Evolutionary conservation across 169 alveolate genomes (phyloP).

Genomic region (Amoebophrya sp.): DNA sequence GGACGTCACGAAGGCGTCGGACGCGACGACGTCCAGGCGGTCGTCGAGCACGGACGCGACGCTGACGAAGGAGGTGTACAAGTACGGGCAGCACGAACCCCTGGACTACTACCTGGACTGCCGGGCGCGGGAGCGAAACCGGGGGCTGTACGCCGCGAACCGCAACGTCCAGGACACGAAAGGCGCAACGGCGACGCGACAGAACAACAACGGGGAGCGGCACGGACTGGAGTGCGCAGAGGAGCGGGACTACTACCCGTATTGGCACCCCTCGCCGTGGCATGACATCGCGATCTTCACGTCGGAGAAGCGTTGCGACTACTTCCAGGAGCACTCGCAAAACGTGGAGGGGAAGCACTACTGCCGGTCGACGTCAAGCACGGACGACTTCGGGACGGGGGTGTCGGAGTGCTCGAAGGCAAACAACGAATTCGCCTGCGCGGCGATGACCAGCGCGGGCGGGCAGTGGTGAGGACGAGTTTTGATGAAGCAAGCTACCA

Average conservation of each 20-base stretch:
- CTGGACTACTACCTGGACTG: neutral
- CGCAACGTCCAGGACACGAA: constrained; percentile 8
- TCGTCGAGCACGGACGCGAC: no score
- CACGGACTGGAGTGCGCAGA: constrained; percentile 30
- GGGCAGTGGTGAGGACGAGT: no score
- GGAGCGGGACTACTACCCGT: constrained; percentile 29
- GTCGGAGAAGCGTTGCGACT: constrained; percentile 18
- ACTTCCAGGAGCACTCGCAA: constrained; percentile 15
- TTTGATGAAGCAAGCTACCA: no score
- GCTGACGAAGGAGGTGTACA: constrained; percentile 13
- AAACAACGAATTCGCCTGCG: neutral
- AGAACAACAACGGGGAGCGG: constrained; percentile 26
- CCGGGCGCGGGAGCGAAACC: constrained; percentile 20
- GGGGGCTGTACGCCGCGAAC: constrained; percentile 18
- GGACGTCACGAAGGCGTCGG: no score
- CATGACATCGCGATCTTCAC: constrained; percentile 27
- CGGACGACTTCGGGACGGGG: neutral
- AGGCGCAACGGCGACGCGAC: constrained; percentile 25
- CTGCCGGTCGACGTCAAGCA: neutral
- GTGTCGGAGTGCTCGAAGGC: neutral
- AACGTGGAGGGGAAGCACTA: constrained; percentile 19
- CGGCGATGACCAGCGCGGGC: no score
- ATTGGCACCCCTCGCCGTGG: constrained; percentile 29
- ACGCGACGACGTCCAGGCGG: no score
- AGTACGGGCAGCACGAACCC: constrained; percentile 14